Conservation (phyloP, 768 basidiomycete genomes). For the Lentinula raphanica region DNA sequence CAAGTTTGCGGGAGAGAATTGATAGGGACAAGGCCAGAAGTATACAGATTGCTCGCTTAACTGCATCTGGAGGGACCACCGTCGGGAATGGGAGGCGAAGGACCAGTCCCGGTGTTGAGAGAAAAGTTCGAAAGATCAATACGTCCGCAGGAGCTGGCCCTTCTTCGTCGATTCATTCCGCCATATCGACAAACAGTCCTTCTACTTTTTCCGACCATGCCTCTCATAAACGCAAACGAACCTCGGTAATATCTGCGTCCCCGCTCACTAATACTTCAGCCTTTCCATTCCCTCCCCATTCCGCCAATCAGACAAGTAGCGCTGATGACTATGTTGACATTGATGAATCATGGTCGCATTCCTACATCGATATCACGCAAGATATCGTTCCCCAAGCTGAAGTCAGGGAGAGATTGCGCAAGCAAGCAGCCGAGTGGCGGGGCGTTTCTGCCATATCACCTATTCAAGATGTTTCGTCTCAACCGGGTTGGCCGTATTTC, state of each 20-base stretch:
- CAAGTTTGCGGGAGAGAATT: background rate
- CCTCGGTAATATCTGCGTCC: slow-evolving; percentile 27
- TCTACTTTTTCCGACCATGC: slow-evolving; percentile 9
- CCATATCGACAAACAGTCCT: slow-evolving; percentile 28
- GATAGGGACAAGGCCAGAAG: background rate
- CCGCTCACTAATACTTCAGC: slow-evolving; percentile 17
- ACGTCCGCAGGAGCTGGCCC: slow-evolving; percentile 26
- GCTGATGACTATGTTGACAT: slow-evolving; percentile 30
- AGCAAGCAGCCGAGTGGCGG: slow-evolving; percentile 61
- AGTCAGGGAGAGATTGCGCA: slow-evolving; percentile 45
- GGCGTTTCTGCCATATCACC: slow-evolving; percentile 54
- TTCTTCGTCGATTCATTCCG: slow-evolving; percentile 27
- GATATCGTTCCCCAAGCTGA: slow-evolving; percentile 40
- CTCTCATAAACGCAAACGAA: slow-evolving; percentile 13
- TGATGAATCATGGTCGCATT: slow-evolving; percentile 41
- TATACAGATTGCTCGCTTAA: background rate
- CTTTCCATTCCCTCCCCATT: slow-evolving; percentile 12
- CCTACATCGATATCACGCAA: slow-evolving; percentile 39
- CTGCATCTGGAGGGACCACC: background rate
- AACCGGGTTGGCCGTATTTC: background rate
- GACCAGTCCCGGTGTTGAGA: slow-evolving; percentile 18
- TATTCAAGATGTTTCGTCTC: background rate
- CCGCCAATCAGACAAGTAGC: slow-evolving; percentile 7
- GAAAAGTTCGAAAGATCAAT: slow-evolving; percentile 25
- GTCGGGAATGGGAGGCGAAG: slow-evolving; percentile 13